Conservation (phyloP, 2,329 filamentous ascomycete species). For the Ceratocystis colombiana region DNA sequence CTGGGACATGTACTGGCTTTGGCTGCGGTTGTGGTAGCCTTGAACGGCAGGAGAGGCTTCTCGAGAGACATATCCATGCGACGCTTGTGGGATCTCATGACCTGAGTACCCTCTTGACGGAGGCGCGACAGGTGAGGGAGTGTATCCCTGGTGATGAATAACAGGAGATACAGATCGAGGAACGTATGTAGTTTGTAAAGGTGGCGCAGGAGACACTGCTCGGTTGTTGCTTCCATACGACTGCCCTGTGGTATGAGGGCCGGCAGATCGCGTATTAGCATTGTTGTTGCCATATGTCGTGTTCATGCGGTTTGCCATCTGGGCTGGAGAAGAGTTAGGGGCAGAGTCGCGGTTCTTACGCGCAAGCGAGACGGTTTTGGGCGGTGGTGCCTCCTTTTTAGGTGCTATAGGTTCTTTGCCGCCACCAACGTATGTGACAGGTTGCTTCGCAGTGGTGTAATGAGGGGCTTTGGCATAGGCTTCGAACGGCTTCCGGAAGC, state of each 20-base stretch:
- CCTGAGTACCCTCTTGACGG: slow-evolving; percentile 23
- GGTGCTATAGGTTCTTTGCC: slow-evolving; percentile 32
- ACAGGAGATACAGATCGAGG: slow-evolving; percentile 24
- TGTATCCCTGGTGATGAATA: slow-evolving; percentile 12
- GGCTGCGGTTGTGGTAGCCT: slow-evolving; percentile 27
- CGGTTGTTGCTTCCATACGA: slow-evolving; percentile 19
- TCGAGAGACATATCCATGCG: slow-evolving; percentile 26
- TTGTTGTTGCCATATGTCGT: slow-evolving; percentile 22
- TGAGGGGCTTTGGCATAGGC: slow-evolving; percentile 57
- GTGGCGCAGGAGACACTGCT: slow-evolving; percentile 19
- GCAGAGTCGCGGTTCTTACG: slow-evolving; percentile 15
- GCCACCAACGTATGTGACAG: slow-evolving; percentile 45
- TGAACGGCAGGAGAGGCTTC: slow-evolving; percentile 32
- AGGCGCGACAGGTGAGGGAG: not conserved
- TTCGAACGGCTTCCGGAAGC: slow-evolving; percentile 57
- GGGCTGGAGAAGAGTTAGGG: slow-evolving; percentile 14
- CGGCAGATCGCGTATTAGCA: not conserved
- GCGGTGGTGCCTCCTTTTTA: slow-evolving; percentile 30
- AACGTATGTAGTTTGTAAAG: slow-evolving; percentile 20
- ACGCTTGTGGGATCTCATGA: slow-evolving; percentile 29
- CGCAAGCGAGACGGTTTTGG: slow-evolving; percentile 21
- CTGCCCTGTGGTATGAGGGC: slow-evolving; percentile 6
- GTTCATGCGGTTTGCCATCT: slow-evolving; percentile 14
- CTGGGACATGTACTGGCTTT: slow-evolving; percentile 27
- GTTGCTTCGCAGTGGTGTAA: slow-evolving; percentile 53